These are phyloP conservation scores for Lactarius quietus DNA, from an alignment of 768 basidiomycete species.

Conservation along the genomic window DNA sequence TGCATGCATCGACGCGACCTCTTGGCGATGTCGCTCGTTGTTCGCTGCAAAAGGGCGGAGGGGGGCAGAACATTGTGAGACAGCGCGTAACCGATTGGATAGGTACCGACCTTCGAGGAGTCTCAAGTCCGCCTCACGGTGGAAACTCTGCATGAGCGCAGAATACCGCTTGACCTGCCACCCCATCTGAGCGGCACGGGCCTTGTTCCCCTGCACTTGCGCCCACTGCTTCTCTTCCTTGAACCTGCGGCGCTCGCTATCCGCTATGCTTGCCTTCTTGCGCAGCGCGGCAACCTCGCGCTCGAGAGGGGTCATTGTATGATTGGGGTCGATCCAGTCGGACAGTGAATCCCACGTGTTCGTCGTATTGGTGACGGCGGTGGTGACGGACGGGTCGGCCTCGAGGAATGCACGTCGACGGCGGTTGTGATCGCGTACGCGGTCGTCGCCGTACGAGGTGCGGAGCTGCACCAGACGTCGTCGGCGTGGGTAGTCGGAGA, in stretches of 20 bases:
- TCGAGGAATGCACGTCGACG: constrained; percentile 30
- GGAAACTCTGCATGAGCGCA: constrained; percentile 75
- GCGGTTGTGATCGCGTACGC: constrained; percentile 20
- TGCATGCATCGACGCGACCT: constrained; percentile 21
- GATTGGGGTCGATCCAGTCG: constrained; percentile 56
- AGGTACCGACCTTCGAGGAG: constrained; percentile 54
- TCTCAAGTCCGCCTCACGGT: constrained; percentile 69
- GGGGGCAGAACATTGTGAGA: neutral
- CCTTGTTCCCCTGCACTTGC: constrained; percentile 67
- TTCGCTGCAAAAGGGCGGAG: constrained; percentile 28
- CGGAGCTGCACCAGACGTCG: constrained; percentile 27
- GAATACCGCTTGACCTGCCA: constrained; percentile 83
- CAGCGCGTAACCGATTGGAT: neutral
- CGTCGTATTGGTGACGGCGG: constrained; percentile 35
- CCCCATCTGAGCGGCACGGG: constrained; percentile 73
- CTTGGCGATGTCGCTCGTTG: constrained; percentile 29
- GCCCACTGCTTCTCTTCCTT: constrained; percentile 91
- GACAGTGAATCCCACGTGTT: constrained; percentile 71
- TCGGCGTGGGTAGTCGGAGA: constrained; percentile 18
- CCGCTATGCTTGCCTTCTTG: constrained; percentile 74
- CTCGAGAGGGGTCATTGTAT: constrained; percentile 60
- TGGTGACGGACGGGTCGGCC: constrained; percentile 30
- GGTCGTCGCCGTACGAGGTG: constrained; percentile 2
- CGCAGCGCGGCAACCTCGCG: constrained; percentile 73
- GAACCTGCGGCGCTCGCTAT: constrained; percentile 76